Evolutionary conservation across 2,329 filamentous ascomycete genomes (phyloP), one percentile per base, ranked within the genome.

Genomic region (Clonostachys rhizophaga): DNA sequence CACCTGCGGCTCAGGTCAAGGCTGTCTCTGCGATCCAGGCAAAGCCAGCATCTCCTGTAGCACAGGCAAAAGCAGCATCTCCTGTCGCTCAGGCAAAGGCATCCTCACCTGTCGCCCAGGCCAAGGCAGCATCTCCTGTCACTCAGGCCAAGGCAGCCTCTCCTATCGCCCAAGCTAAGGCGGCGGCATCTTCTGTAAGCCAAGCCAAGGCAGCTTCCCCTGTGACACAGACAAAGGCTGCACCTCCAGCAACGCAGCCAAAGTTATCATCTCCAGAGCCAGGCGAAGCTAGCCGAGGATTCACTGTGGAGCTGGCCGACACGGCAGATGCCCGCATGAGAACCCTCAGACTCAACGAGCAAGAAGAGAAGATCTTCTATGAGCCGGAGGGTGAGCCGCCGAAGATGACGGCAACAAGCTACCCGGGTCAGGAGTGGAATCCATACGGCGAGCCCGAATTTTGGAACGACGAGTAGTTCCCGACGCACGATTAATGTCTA

Each of bases 381-480:
- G 59, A 65, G 9, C 65, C 63, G 7, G 60, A 64, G 20, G 65
- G 65, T 30, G 64, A 66, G 45, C 63, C 68, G 57, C 75, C 77
- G 12, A 68, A 74, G 49, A 87, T 88, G 84, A 76, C 71, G 43
- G 83, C 83, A 7, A 84, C 82, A 12, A 83, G 78, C 58, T 88
- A 87, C 61, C 84, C 84, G 0, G 84, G 84, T 1, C 81, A 86
- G 65, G 84, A 87, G 61, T 88, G 84, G 83, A 79, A 79, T 54
- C 82, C 82, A 3, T 79, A 77, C 34, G 64, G 63, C 11, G 60
- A 63, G 48, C 52, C 56, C 6, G 60, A 64, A 14, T 58, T 54
- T 42, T 54, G 51, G 14, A 62, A 65, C 8, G 8, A 40, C 12
- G 46, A 30, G 24, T 30, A 30, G 24, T 30, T 30, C 9, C 24